These are phyloP conservation scores for Talaromyces sp. DNA, from an alignment of 2,329 filamentous ascomycete species.

Conservation along the genomic window DNA sequence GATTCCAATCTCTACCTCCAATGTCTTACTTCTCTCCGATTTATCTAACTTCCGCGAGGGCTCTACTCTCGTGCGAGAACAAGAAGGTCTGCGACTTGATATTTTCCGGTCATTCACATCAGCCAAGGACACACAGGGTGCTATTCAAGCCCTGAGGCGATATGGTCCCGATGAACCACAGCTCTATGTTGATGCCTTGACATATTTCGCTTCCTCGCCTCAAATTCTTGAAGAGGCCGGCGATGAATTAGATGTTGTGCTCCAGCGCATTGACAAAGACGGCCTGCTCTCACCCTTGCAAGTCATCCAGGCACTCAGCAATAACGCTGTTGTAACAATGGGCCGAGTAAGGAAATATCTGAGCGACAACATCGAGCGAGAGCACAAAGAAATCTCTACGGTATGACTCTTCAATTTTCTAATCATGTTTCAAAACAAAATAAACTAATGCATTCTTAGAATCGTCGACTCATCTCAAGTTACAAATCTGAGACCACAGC, in stretches of 20 bases:
- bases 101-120: conserved; percentile 96
- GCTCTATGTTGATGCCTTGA: conserved; percentile 86
- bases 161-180: conserved; percentile 91
- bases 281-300: conserved; percentile 94
- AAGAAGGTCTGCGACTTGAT: conserved; percentile 87
- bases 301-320: conserved; percentile 87
- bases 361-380: conserved; percentile 81
- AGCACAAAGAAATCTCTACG: conserved; percentile 80
- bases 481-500: conserved; percentile 82
- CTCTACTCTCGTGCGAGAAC: conserved; percentile 88
- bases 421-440: neutral
- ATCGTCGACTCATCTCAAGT: conserved; percentile 77
- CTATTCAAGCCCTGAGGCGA: conserved; percentile 84
- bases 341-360: conserved; percentile 96
- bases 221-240: conserved; percentile 83
- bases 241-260: conserved; percentile 76
- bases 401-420: conserved; percentile 30
- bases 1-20: conserved; percentile 87
- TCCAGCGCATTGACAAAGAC: conserved; percentile 85
- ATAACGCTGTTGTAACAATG: conserved; percentile 87
- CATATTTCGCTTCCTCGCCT: conserved; percentile 88
- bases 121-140: conserved; percentile 86
- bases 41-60: conserved; percentile 88
- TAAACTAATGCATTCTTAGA: conserved; percentile 53
- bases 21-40: conserved; percentile 89